Conservation (phyloP, 768 basidiomycete genomes). For the Rhodotorula diobovata region DNA sequence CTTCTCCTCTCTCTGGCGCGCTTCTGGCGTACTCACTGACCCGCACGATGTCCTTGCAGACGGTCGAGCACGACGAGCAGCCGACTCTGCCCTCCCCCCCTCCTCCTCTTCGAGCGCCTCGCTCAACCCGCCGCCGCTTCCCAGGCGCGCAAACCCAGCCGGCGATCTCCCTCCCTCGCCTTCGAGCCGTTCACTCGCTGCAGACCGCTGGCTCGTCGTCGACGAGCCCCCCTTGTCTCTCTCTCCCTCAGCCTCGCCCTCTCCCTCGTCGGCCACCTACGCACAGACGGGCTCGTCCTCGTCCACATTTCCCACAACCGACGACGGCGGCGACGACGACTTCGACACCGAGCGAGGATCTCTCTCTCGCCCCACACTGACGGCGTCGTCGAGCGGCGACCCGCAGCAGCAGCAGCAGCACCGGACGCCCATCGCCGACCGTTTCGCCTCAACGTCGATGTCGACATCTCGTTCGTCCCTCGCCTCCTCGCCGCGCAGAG, state of each 20-base stretch:
- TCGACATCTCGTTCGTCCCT: neutral
- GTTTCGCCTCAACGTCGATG: neutral
- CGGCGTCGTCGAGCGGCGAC: no score
- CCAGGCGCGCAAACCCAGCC: neutral
- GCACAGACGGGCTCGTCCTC: no score
- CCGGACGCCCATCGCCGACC: conserved; percentile 14
- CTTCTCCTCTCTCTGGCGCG: no score
- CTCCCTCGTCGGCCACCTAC: neutral
- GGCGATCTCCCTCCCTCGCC: neutral
- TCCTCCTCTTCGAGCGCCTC: neutral
- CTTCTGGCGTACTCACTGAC: no score
- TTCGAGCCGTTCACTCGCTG: neutral
- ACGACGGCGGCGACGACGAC: neutral
- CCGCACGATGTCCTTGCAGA: neutral
- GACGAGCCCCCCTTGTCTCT: neutral
- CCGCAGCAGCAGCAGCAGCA: no score
- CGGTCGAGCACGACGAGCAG: neutral
- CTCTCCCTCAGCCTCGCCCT: neutral
- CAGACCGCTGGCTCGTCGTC: conserved; percentile 1
- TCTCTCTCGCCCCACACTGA: neutral
- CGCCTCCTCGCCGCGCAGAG: neutral
- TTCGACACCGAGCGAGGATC: no score
- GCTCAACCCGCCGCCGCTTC: neutral
- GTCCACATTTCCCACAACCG: no score
- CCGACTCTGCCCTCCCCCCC: neutral